phyloP scores from a whole-genome alignment of 1,139 yeast genomes.

The Pneumocystis canis region DNA sequence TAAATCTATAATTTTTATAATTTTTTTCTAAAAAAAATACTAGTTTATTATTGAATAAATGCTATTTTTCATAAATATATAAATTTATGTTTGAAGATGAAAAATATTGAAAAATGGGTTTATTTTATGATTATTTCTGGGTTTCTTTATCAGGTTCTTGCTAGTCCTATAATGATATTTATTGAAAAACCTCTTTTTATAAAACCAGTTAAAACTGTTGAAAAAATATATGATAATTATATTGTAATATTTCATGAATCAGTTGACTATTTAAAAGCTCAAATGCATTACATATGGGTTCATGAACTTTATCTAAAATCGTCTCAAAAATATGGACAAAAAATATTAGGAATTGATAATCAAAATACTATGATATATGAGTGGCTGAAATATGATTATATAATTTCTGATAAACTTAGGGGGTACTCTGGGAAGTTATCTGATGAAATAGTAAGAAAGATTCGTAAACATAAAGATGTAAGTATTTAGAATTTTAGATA shows the following conservation, averaged over 20 bases:
- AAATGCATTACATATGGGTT: constrained; percentile 41
- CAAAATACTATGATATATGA: constrained; percentile 18
- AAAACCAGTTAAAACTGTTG: background rate
- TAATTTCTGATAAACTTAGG: constrained; percentile 34
- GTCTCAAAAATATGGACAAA: constrained; percentile 23
- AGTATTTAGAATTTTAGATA: constrained; percentile 52
- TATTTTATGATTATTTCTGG: background rate
- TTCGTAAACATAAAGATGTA: constrained; percentile 60
- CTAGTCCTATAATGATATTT: background rate
- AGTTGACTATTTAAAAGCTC: background rate
- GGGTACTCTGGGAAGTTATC: constrained; percentile 25
- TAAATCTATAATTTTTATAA: too few relatives aligned
- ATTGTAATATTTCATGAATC: background rate
- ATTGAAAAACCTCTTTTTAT: background rate
- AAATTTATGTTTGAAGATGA: background rate
- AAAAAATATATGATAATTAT: background rate
- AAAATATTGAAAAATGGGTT: background rate
- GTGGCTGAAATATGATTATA: constrained; percentile 56
- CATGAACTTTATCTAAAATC: constrained; percentile 32
- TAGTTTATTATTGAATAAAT: too few relatives aligned
- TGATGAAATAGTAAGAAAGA: constrained; percentile 51
- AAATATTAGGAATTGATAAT: constrained; percentile 32
- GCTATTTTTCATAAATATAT: too few relatives aligned
- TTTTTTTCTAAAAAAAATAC: too few relatives aligned
- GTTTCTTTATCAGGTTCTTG: background rate